Percentiles rank a stretch among this genome's conserved stretches.
phyloP scores from a whole-genome alignment of 2,329 filamentous ascomycete species.

The Ceratocystis albifundus region DNA sequence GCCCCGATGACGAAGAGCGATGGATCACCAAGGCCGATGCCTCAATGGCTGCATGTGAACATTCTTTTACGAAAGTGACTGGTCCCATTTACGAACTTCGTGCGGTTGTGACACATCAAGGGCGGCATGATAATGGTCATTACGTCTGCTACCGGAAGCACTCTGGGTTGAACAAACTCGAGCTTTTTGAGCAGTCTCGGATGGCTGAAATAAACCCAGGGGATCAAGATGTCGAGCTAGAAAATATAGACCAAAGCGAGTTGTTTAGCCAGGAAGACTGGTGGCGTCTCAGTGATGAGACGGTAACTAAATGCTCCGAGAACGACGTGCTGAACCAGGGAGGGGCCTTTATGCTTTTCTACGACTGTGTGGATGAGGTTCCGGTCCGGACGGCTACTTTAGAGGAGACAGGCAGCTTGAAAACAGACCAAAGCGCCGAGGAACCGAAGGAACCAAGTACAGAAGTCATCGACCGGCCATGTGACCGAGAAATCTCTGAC shows the following conservation, averaged over 20 bases:
- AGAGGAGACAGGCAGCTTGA: slow-evolving; percentile 2
- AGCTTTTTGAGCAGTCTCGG: slow-evolving; percentile 20
- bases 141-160: slow-evolving; percentile 84
- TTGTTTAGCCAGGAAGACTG: slow-evolving; percentile 36
- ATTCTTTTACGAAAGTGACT: slow-evolving; percentile 39
- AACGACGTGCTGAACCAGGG: slow-evolving; percentile 60
- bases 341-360: slow-evolving; percentile 95
- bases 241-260: slow-evolving; percentile 20
- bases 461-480: background rate
- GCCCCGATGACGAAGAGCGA: slow-evolving; percentile 40
- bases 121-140: slow-evolving; percentile 87
- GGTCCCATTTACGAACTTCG: slow-evolving; percentile 63
- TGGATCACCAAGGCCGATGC: slow-evolving; percentile 58
- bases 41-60: slow-evolving; percentile 59
- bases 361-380: slow-evolving; percentile 57
- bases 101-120: slow-evolving; percentile 79
- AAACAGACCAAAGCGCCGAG: background rate
- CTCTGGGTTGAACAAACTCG: slow-evolving; percentile 15
- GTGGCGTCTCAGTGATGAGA: slow-evolving; percentile 88
- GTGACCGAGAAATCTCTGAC: background rate
- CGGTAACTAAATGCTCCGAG: slow-evolving; percentile 63
- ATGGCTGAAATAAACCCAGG: slow-evolving; percentile 18
- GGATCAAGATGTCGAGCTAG: slow-evolving; percentile 23
- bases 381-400: slow-evolving; percentile 34
- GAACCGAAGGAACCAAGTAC: background rate